Evolutionary conservation across 2,329 filamentous ascomycete species (phyloP).

Genomic region (Coniochaeta ligniaria): DNA sequence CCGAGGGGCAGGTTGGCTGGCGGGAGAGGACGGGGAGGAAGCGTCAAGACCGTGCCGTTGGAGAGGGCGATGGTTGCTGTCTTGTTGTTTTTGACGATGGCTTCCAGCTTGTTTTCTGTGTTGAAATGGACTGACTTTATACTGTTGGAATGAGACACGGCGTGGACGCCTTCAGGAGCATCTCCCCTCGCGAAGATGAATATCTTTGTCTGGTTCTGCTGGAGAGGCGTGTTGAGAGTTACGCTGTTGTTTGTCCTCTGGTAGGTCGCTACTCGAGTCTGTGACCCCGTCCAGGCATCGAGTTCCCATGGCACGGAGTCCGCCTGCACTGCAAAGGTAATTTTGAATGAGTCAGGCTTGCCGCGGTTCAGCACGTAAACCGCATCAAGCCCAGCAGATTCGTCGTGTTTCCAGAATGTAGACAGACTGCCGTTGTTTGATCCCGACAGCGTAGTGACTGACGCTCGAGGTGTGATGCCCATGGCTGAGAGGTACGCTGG

Average conservation of each 20-base stretch:
- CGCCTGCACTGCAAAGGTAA: slow-evolving; percentile 12
- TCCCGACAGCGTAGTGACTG: neutral
- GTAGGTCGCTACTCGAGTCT: slow-evolving; percentile 3
- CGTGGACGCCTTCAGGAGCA: neutral
- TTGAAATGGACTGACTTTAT: neutral
- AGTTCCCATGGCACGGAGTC: slow-evolving; percentile 7
- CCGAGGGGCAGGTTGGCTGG: neutral
- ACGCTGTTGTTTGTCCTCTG: neutral
- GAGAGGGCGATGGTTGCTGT: neutral
- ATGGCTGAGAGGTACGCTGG: neutral
- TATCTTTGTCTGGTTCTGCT: neutral
- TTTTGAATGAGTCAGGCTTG: slow-evolving; percentile 6
- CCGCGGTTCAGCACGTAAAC: slow-evolving; percentile 9
- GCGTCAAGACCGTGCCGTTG: neutral
- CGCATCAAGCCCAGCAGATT: neutral
- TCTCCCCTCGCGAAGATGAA: neutral
- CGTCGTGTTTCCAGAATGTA: slow-evolving; percentile 4
- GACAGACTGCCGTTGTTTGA: slow-evolving; percentile 6
- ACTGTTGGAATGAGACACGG: neutral
- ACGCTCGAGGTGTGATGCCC: slow-evolving; percentile 1
- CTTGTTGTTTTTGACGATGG: neutral
- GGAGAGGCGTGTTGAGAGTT: neutral
- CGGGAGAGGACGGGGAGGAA: neutral
- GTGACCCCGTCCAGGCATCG: slow-evolving; percentile 8
- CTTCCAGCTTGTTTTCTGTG: neutral